Evolutionary conservation across 2,329 filamentous ascomycete species (phyloP).

Genomic region (Ascochyta rabiei): DNA sequence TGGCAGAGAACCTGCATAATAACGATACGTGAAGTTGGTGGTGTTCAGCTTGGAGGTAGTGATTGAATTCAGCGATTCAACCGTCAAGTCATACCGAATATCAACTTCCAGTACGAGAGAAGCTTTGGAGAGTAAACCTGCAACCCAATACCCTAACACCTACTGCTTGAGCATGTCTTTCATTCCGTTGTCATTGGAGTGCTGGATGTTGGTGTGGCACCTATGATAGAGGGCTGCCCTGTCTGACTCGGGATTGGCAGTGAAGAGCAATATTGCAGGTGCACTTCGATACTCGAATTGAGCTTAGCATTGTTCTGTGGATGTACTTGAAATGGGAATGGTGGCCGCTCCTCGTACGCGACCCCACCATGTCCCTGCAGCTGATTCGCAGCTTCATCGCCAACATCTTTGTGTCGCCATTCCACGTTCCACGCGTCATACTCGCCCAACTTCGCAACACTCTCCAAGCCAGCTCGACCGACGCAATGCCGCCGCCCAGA

Average conservation of each 20-base stretch:
- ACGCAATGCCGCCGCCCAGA: slow-evolving; percentile 24
- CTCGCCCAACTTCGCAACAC: neutral
- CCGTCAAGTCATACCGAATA: neutral
- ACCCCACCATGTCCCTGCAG: slow-evolving; percentile 19
- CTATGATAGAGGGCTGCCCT: slow-evolving; percentile 4
- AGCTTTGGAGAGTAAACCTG: no score
- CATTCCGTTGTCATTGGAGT: neutral
- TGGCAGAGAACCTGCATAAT: neutral
- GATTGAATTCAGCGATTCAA: neutral
- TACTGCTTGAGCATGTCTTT: neutral
- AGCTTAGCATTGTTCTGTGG: slow-evolving; percentile 16
- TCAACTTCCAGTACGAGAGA: neutral
- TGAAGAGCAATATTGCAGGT: neutral
- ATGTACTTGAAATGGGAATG: slow-evolving; percentile 14
- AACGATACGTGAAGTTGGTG: neutral
- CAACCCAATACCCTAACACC: neutral
- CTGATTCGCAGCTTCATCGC: slow-evolving; percentile 16
- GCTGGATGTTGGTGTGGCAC: neutral
- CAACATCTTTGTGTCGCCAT: slow-evolving; percentile 7
- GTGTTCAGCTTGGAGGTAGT: neutral
- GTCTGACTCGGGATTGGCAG: neutral
- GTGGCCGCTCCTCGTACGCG: slow-evolving; percentile 7
- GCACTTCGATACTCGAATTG: neutral
- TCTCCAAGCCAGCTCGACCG: neutral
- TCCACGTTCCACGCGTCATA: slow-evolving; percentile 7